A percentile compares a stretch with the other conserved stretches of the same genome.
These are phyloP conservation scores for Hordeum pubiflorum DNA, from an alignment of 202 grass and related monocot genomes.

Conservation along the genomic window DNA sequence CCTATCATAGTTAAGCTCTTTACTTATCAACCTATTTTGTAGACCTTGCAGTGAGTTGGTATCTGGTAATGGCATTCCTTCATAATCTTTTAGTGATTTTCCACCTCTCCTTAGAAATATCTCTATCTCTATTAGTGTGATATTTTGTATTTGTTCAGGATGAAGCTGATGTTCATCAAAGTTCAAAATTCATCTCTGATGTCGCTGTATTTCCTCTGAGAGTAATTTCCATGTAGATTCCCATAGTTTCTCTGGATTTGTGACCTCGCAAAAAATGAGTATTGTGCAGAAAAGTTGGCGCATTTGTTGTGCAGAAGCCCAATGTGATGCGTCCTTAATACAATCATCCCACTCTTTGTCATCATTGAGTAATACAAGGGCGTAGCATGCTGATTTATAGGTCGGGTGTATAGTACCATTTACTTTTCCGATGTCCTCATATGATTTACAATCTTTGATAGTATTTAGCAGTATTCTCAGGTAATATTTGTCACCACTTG, in stretches of 20 bases:
- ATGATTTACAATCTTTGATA: not conserved
- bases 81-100: not conserved
- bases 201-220: not conserved
- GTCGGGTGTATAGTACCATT: not conserved
- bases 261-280: not conserved
- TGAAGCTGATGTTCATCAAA: not conserved
- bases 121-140: not conserved
- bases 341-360: not conserved
- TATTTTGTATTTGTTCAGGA: not conserved
- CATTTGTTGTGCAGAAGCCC: not conserved
- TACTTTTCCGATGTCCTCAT: not conserved
- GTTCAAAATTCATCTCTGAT: not conserved
- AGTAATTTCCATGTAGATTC: not conserved
- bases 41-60: not conserved
- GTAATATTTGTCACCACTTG: not conserved
- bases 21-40: not conserved
- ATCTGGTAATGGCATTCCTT: not conserved
- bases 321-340: not conserved
- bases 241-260: not conserved
- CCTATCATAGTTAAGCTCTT: not conserved
- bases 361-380: not conserved
- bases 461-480: not conserved
- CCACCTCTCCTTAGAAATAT: not conserved
- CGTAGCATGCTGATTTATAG: not conserved
- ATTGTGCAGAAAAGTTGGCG: not conserved